These are phyloP conservation scores for Nakazawaea anatomiae DNA, from an alignment of 805 yeast genomes.

Conservation along the genomic window DNA sequence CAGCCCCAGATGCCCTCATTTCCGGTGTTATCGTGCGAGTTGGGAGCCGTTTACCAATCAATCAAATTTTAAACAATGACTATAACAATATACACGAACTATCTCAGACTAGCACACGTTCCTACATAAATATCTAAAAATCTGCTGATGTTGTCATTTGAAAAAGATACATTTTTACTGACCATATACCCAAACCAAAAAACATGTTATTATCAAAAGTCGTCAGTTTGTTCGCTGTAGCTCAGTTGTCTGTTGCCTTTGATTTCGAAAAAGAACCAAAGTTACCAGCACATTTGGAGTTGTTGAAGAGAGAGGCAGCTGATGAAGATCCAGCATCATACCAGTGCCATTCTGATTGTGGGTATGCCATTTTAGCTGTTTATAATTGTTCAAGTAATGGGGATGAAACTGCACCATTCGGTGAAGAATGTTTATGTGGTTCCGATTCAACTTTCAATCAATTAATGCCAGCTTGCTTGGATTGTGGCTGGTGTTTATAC, in stretches of 20 bases:
- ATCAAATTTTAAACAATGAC: neutral
- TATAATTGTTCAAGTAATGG: slow-evolving; percentile 2
- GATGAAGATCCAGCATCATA: slow-evolving; percentile 4
- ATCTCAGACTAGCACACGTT: neutral
- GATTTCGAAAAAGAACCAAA: neutral
- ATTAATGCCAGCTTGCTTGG: slow-evolving; percentile 8
- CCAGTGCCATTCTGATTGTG: slow-evolving; percentile 10
- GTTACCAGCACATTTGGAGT: neutral
- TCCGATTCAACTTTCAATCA: slow-evolving; percentile 4
- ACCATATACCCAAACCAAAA: neutral
- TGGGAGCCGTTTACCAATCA: neutral
- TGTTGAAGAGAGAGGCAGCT: slow-evolving; percentile 1
- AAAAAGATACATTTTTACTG: no score
- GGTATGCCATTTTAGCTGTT: slow-evolving; percentile 10
- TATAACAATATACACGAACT: neutral
- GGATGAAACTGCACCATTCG: slow-evolving; percentile 6
- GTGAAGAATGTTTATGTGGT: slow-evolving; percentile 7
- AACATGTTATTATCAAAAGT: neutral
- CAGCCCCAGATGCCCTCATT: neutral
- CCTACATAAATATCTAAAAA: neutral
- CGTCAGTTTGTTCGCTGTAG: neutral
- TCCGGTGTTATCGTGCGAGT: neutral
- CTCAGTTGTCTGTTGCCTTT: neutral
- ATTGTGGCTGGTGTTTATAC: slow-evolving; percentile 12
- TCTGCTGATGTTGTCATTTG: no score